Percentiles rank a stretch among this genome's conserved stretches.
phyloP scores from a whole-genome alignment of 495 filamentous ascomycete genomes.

The Aspergillus saccharolyticus region DNA sequence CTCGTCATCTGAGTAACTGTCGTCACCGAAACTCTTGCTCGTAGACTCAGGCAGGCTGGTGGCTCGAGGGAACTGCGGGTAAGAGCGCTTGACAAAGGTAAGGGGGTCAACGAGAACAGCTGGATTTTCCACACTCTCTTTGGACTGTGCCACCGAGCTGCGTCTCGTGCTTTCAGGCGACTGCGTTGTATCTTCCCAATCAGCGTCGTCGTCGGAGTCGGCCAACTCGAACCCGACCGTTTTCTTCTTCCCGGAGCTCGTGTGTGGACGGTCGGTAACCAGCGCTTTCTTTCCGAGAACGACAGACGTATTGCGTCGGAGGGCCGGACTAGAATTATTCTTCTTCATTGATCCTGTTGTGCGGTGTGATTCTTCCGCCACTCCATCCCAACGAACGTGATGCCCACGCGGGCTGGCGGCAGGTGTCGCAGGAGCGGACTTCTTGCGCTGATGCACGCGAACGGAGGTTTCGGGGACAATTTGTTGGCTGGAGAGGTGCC shows the following conservation, averaged over 20 bases:
- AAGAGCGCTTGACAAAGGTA: conserved; percentile 45
- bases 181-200: conserved; percentile 50
- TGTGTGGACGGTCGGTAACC: conserved; percentile 34
- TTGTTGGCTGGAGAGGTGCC: conserved; percentile 28
- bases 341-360: conserved; percentile 37
- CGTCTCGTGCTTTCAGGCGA: conserved; percentile 46
- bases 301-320: conserved; percentile 34
- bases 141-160: conserved; percentile 41
- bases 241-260: conserved; percentile 42
- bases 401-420: conserved; percentile 36
- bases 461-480: conserved; percentile 25
- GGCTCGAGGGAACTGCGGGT: conserved; percentile 40
- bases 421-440: conserved; percentile 44
- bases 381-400: conserved; percentile 42
- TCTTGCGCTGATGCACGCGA: conserved; percentile 45
- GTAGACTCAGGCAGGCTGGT: conserved; percentile 44
- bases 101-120: conserved; percentile 42
- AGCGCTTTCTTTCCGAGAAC: conserved; percentile 34
- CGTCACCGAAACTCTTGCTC: conserved; percentile 29
- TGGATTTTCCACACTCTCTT: conserved; percentile 36
- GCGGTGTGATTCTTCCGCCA: conserved; percentile 23
- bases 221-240: conserved; percentile 44
- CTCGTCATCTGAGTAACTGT: conserved; percentile 16
- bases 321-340: conserved; percentile 41
- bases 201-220: conserved; percentile 44